A percentile compares a stretch with the other conserved stretches of the same genome.
Evolutionary conservation across 495 filamentous ascomycete species (phyloP).

Genomic region (Talaromyces proteolyticus): DNA sequence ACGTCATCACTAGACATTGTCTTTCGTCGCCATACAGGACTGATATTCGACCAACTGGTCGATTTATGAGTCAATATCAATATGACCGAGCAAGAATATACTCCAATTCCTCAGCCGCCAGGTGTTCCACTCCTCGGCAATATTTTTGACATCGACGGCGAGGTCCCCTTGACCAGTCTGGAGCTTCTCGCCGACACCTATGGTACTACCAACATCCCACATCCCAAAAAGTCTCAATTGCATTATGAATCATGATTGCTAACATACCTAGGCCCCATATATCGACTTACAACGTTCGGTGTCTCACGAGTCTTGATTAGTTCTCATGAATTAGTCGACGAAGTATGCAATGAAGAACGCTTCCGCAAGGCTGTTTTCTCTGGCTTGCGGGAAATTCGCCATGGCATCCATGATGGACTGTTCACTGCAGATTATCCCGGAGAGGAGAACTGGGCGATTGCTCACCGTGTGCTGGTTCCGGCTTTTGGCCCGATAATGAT

Average conservation of each 20-base stretch:
- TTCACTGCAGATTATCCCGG: slow-evolving; percentile 56
- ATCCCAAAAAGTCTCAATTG: slow-evolving; percentile 12
- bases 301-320: slow-evolving; percentile 27
- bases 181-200: slow-evolving; percentile 55
- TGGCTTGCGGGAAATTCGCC: slow-evolving; percentile 47
- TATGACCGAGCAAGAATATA: slow-evolving; percentile 1
- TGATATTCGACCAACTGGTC: no score
- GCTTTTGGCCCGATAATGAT: slow-evolving; percentile 70
- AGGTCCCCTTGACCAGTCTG: slow-evolving; percentile 46
- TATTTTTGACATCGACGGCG: slow-evolving; percentile 50
- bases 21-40: no score
- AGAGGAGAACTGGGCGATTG: slow-evolving; percentile 64
- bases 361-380: slow-evolving; percentile 52
- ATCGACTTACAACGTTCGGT: slow-evolving; percentile 26
- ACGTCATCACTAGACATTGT: no score
- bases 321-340: slow-evolving; percentile 52
- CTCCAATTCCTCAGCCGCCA: slow-evolving; percentile 53
- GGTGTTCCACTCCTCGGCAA: slow-evolving; percentile 64
- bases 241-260: slow-evolving; percentile 4
- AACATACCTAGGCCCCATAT: slow-evolving; percentile 47
- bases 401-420: slow-evolving; percentile 58
- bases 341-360: slow-evolving; percentile 61
- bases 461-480: slow-evolving; percentile 61
- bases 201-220: slow-evolving; percentile 29
- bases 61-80: no score